These are phyloP conservation scores for Cicer pinnatifidum DNA, from an alignment of 306 rosid genomes.

Conservation along the genomic window DNA sequence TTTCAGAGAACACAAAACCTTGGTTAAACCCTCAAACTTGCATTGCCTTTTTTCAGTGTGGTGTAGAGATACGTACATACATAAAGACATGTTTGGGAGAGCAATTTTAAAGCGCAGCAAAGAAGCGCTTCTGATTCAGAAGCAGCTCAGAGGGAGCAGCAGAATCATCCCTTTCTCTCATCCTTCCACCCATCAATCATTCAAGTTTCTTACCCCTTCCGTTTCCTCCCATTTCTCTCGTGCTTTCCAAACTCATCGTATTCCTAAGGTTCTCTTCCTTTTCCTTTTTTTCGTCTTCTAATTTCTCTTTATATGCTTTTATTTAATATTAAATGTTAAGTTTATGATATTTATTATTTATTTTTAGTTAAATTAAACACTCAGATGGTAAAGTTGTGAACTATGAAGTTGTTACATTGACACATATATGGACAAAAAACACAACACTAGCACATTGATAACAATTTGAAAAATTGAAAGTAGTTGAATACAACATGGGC, in stretches of 20 bases:
- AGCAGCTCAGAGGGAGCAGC: too few relatives aligned
- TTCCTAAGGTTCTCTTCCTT: conserved; percentile 38
- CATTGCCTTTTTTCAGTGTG: too few relatives aligned
- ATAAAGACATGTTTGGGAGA: too few relatives aligned
- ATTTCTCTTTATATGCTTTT: not conserved
- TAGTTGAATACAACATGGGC: too few relatives aligned
- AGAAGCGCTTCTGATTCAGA: too few relatives aligned
- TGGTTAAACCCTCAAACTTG: conserved; percentile 29
- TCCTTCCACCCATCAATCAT: conserved; percentile 16
- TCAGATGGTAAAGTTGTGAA: too few relatives aligned
- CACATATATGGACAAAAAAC: too few relatives aligned
- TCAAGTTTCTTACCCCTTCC: conserved; percentile 30
- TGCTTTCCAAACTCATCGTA: conserved; percentile 37
- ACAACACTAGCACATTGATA: too few relatives aligned
- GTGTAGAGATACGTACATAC: not conserved
- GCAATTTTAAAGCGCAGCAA: too few relatives aligned
- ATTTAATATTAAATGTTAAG: not conserved
- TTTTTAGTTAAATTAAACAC: not conserved
- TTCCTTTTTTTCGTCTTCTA: not conserved
- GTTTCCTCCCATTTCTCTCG: conserved; percentile 37
- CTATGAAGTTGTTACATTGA: too few relatives aligned
- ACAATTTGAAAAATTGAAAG: too few relatives aligned
- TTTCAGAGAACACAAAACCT: conserved; percentile 12
- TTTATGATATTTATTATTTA: not conserved
- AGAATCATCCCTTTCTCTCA: not conserved